Evolutionary conservation across 768 basidiomycete species (phyloP).

Genomic region (Sarcodon sp.): DNA sequence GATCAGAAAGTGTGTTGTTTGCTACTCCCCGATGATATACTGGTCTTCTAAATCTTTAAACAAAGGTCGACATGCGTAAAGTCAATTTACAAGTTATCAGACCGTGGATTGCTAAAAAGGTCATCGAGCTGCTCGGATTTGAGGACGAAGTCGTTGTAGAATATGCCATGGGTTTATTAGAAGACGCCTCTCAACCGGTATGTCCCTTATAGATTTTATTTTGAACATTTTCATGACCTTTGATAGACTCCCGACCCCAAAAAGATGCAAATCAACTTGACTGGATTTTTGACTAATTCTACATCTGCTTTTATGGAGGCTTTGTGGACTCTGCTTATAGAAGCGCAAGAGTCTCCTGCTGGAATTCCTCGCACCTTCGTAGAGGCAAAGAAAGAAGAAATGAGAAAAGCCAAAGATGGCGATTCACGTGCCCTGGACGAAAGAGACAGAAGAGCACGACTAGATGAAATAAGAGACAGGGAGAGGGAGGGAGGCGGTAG

Average conservation of each 20-base stretch:
- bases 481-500: conserved; percentile 35
- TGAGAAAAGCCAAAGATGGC: conserved; percentile 54
- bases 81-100: conserved; percentile 87
- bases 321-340: conserved; percentile 86
- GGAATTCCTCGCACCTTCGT: conserved; percentile 87
- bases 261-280: conserved; percentile 92
- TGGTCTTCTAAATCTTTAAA: not conserved
- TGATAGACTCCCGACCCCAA: conserved; percentile 77
- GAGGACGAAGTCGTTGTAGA: conserved; percentile 97
- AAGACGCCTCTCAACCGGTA: conserved; percentile 78
- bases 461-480: conserved; percentile 59
- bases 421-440: conserved; percentile 59
- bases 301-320: conserved; percentile 80
- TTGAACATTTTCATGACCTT: not conserved
- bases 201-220: conserved; percentile 12
- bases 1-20: conserved; percentile 59
- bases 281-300: conserved; percentile 83
- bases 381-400: conserved; percentile 86
- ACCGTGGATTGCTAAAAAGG: conserved; percentile 92
- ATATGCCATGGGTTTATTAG: conserved; percentile 89
- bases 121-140: conserved; percentile 80
- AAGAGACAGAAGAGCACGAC: conserved; percentile 50
- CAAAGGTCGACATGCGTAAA: conserved; percentile 87
- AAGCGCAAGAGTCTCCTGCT: conserved; percentile 80
- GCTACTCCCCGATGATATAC: not conserved